Base-by-base conservation (phyloP, 768 basidiomycete genomes). In the Termitomyces sp. region DNA sequence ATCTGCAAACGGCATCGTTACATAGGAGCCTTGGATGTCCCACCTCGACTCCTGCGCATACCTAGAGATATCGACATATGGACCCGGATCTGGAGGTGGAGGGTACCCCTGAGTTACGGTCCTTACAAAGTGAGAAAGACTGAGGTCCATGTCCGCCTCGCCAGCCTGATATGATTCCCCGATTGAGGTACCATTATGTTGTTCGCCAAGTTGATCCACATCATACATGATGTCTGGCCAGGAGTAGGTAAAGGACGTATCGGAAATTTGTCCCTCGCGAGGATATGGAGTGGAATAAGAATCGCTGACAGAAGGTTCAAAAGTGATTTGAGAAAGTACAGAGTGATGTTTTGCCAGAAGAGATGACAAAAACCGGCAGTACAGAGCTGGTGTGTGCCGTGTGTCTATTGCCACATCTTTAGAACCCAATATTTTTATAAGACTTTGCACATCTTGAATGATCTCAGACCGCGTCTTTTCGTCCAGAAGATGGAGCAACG, bases 331-430 rank as follows among this genome's bases (percentile, higher is more conserved):
- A 20, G 54, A 36, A 18, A 64, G 56, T 12, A 57, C 56, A 45
- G 61, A 44, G 45, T 55, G 59, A 59, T 80, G 72, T 63, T 75
- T 78, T 1, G 62, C 68, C 60, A 85, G 72, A 6, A 84, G 67
- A 3, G 76, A 75, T 9, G 76, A 73, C 10, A 86, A 69, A 64
- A 86, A 86, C 8, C 79, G 77, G 35, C 82, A 79, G 62, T 86
- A 83, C 20, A 84, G 70, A 33, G 79, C 77, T 32, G 83, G 83
- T 6, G 82, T 78, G 59, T 85, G 83, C 61, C 75, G 74, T 7
- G 76, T 80, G 62, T 85, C 83, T 46, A 85, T 67, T 6, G 80
- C 80, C 35, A 83, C 81, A 28, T 73, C 70, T n/a, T 71, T 70
- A 2, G 80, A 80, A 12, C 75, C 72, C 48, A 85, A 68, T 13